phyloP scores from a whole-genome alignment of 306 rosid genomes.

The Prinsepia uniflora region DNA sequence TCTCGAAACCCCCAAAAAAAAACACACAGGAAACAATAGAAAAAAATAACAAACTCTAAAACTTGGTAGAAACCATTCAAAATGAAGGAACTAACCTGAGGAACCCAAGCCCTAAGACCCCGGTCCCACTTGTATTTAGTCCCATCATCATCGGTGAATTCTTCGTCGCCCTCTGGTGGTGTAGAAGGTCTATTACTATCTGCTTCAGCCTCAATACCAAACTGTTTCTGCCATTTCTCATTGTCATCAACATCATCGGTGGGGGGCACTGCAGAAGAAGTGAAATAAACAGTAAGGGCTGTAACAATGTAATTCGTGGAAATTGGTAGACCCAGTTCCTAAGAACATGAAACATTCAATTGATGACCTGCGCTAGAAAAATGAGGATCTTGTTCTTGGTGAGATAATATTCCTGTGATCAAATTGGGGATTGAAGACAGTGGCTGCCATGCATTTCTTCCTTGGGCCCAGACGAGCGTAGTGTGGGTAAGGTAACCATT shows the following conservation, averaged over 20 bases:
- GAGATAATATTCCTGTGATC: slow-evolving; percentile 34
- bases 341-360: neutral
- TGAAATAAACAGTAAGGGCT: slow-evolving; percentile 25
- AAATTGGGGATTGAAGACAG: slow-evolving; percentile 63
- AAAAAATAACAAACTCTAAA: neutral
- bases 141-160: slow-evolving; percentile 94
- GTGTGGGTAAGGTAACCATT: slow-evolving; percentile 66
- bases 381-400: slow-evolving; percentile 28
- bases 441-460: slow-evolving; percentile 81
- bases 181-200: slow-evolving; percentile 73
- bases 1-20: neutral
- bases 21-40: neutral
- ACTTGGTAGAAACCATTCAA: neutral
- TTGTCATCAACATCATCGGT: slow-evolving; percentile 49
- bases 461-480: slow-evolving; percentile 82
- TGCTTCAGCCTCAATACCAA: slow-evolving; percentile 23
- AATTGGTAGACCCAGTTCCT: neutral
- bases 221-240: slow-evolving; percentile 60
- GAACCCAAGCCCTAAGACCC: slow-evolving; percentile 78
- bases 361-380: slow-evolving; percentile 48
- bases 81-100: slow-evolving; percentile 56
- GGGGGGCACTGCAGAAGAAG: slow-evolving; percentile 42
- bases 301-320: neutral
- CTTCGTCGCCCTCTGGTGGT: slow-evolving; percentile 95
- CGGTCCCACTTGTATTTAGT: slow-evolving; percentile 82